Base-by-base conservation (phyloP, 495 filamentous ascomycete species). In the Hypoxylon fragiforme region DNA sequence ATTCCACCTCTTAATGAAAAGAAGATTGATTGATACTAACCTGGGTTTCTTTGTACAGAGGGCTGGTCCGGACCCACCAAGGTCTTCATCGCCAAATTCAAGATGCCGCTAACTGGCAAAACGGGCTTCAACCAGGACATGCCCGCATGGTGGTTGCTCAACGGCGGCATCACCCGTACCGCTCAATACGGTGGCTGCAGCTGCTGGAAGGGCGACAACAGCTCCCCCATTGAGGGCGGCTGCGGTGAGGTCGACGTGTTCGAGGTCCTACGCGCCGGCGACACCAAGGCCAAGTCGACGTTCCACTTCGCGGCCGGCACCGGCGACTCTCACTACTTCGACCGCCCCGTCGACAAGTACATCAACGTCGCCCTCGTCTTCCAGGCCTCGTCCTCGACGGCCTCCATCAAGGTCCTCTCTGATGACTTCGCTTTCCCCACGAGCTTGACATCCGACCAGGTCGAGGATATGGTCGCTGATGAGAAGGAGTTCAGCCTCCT, bases 161-260 rank as follows among this genome's bases (percentile, higher is more conserved):
- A 90, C 70, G 82, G 84, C 5, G 74, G 79, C 34, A 87, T 91
- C 50, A 80, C 85, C 1, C 76, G 78, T 28, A 87, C 82, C 1
- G 68, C 76, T 0, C 86, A 90, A 59, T 90, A 90, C 67, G 67
- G 67, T 38, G 54, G 69, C 0, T 91, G 88, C 73, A 83, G 77
- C 37, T 90, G 88, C 71, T 89, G 85, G 85, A 64, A 68, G 2
- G 70, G 77, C 15, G 70, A 67, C 39, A 57, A 60, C 59, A 20
- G 52, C 1, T 54, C 42, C 49, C 65, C 65, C 0, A 45, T 41
- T 13, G 12, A 63, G 18, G 65, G 65, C 32, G 84, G 82, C 12
- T 90, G 88, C 63, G 87, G 86, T 51, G 86, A 90, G 72, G 78
- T 86, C 38, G 87, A 90, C 64, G 67, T 89, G 9, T 82, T 86